phyloP scores from a whole-genome alignment of 768 basidiomycete species.

The Kwoniella dejecticola region DNA sequence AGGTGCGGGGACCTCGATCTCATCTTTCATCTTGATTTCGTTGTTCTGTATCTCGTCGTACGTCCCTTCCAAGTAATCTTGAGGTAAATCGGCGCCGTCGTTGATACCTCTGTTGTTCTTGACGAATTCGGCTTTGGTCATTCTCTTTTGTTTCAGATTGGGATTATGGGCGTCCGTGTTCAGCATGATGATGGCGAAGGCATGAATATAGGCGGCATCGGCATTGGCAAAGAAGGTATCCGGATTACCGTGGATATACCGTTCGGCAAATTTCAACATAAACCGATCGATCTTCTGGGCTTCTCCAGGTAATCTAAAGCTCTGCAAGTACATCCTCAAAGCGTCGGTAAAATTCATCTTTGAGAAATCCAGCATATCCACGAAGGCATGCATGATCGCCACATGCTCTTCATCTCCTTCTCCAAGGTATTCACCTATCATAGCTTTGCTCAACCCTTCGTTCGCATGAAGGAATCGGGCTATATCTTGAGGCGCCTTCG shows the following conservation, averaged over 20 bases:
- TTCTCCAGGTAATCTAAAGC: constrained; percentile 96
- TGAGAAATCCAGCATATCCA: constrained; percentile 85
- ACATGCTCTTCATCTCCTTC: constrained; percentile 90
- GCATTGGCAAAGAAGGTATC: constrained; percentile 90
- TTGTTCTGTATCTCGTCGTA: constrained; percentile 88
- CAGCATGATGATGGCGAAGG: constrained; percentile 91
- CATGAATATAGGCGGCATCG: constrained; percentile 90
- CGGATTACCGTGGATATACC: constrained; percentile 86
- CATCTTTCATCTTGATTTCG: constrained; percentile 99
- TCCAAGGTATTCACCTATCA: constrained; percentile 97
- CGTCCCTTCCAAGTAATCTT: constrained; percentile 74
- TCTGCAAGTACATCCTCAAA: constrained; percentile 83
- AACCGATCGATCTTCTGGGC: constrained; percentile 97
- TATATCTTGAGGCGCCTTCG: constrained; percentile 71
- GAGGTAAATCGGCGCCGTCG: constrained; percentile 81
- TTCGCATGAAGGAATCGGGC: constrained; percentile 81
- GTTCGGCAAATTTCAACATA: constrained; percentile 98
- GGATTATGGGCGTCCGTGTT: constrained; percentile 98
- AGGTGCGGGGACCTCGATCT: constrained; percentile 64
- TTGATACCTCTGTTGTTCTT: constrained; percentile 98
- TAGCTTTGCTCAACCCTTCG: constrained; percentile 89
- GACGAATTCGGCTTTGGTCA: constrained; percentile 87
- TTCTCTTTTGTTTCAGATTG: constrained; percentile 81
- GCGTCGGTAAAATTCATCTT: constrained; percentile 83
- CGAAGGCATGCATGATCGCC: constrained; percentile 95